Base-by-base conservation (phyloP, 2,329 filamentous ascomycete genomes). In the Phialophora expanda region DNA sequence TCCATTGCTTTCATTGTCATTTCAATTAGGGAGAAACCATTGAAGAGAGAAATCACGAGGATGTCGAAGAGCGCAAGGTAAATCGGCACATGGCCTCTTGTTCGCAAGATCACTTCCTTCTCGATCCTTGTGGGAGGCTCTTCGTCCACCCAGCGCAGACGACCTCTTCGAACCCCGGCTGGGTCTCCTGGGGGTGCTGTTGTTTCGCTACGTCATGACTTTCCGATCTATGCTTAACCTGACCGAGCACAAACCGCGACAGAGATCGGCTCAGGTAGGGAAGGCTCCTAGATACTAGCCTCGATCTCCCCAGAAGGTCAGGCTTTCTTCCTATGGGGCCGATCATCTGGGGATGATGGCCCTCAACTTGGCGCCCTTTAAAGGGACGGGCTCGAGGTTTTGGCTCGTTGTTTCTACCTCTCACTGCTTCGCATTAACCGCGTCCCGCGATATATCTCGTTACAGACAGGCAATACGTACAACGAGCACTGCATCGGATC, bases 151-250 rank as follows among this genome's bases (percentile, higher is more conserved):
- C 38, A 17, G 7, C 17, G 17, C 38, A 41, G 38, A 44, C 17
- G 17, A 5, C 5, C 6, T n/a, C 38, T 41, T 44, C 17, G 38
- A 44, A 3, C 5, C 17, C 38, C 2, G 38, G 17, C 17, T 1
- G 17, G 17, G 17, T 8, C 38, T 44, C 4, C 17, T 44, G 14
- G 38, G 14, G 17, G 20, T 44, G 17, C 8, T 22, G 4, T 17
- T 51, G 28, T 5, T 50, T 57, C 41, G 14, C 55, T 63, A 63
- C 61, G 62, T 64, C 62, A 64, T 38, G 61, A 62, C 61, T 62
- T 54, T 53, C 38, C 26, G 34, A 59, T 59, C 56, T 28, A 17
- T 28, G n/a, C 53, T 32, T 34, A 17, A 51, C n/a, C 14, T 34
- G 26, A 51, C n/a, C 14, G 53, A 32, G 28, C 26, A 12, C 26